Conservation (phyloP, 495 filamentous ascomycete species). For the Haplographium delicatum region DNA sequence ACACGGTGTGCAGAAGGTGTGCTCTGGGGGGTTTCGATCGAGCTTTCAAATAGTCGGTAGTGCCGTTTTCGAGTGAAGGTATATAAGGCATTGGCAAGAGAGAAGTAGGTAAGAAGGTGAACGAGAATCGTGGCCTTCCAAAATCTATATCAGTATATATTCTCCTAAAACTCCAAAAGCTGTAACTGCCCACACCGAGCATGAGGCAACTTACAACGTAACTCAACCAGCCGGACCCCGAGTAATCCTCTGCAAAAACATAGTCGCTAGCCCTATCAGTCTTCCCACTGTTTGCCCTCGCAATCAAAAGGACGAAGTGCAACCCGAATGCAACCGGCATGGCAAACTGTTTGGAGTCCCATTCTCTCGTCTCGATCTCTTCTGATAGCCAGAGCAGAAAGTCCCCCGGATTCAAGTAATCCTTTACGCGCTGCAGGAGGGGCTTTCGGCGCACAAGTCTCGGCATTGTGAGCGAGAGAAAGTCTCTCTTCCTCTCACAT, state of each 20-base stretch:
- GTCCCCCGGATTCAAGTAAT: slow-evolving; percentile 80
- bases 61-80: slow-evolving; percentile 76
- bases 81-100: slow-evolving; percentile 70
- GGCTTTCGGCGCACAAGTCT: slow-evolving; percentile 77
- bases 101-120: slow-evolving; percentile 58
- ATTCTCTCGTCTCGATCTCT: slow-evolving; percentile 80
- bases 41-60: slow-evolving; percentile 87
- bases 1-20: slow-evolving; percentile 90
- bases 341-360: slow-evolving; percentile 77
- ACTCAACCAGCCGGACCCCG: slow-evolving; percentile 55
- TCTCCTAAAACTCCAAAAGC: not conserved
- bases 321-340: slow-evolving; percentile 64
- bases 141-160: slow-evolving; percentile 30
- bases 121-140: slow-evolving; percentile 65
- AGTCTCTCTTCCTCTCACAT: slow-evolving; percentile 12
- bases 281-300: slow-evolving; percentile 64
- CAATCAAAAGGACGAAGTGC: slow-evolving; percentile 77
- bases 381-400: slow-evolving; percentile 85
- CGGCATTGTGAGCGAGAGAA: slow-evolving; percentile 44
- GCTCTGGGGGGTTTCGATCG: slow-evolving; percentile 64
- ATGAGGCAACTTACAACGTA: slow-evolving; percentile 71
- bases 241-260: slow-evolving; percentile 71
- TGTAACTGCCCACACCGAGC: too few relatives aligned
- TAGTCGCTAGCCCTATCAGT: slow-evolving; percentile 53
- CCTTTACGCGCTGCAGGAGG: slow-evolving; percentile 67